These are phyloP conservation scores for Podila epigama DNA, from an alignment of 192 early-diverging fungal species.

Conservation along the genomic window DNA sequence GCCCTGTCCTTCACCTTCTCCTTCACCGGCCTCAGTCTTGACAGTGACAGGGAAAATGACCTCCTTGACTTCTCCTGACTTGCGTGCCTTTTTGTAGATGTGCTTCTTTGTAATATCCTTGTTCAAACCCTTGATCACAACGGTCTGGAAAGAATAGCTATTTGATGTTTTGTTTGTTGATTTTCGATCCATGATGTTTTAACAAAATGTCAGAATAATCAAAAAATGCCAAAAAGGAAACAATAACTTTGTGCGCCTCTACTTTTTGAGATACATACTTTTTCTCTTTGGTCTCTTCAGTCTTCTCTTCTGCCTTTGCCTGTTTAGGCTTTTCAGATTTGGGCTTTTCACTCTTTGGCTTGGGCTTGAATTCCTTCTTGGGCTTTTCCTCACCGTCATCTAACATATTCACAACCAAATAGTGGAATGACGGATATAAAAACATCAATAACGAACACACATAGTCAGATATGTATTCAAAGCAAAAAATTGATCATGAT, in stretches of 20 bases:
- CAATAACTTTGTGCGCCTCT: not conserved
- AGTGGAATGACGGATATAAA: not conserved
- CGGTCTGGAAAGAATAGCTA: conserved; percentile 53
- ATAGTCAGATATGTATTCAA: no score
- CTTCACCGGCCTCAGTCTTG: conserved; percentile 41
- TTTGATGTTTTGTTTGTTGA: conserved; percentile 16
- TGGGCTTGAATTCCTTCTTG: conserved; percentile 40
- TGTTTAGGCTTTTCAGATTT: conserved; percentile 38
- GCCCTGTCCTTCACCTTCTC: conserved; percentile 53
- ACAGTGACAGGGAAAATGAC: conserved; percentile 66
- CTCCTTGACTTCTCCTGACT: conserved; percentile 66
- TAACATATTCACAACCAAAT: not conserved
- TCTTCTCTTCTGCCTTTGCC: conserved; percentile 14
- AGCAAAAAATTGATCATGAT: no score
- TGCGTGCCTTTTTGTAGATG: conserved; percentile 76
- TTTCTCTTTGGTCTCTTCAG: conserved; percentile 47
- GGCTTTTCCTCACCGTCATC: conserved; percentile 25
- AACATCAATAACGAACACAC: not conserved
- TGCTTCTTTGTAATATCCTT: conserved; percentile 75
- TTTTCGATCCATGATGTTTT: not conserved
- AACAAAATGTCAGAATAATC: not conserved
- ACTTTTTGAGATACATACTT: conserved; percentile 16
- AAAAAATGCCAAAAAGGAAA: not conserved
- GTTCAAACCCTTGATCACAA: conserved; percentile 61
- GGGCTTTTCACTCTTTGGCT: conserved; percentile 47